Percentiles rank a stretch among this genome's conserved stretches.
Conservation (phyloP, 768 basidiomycete genomes). For the Calocybe indica region DNA sequence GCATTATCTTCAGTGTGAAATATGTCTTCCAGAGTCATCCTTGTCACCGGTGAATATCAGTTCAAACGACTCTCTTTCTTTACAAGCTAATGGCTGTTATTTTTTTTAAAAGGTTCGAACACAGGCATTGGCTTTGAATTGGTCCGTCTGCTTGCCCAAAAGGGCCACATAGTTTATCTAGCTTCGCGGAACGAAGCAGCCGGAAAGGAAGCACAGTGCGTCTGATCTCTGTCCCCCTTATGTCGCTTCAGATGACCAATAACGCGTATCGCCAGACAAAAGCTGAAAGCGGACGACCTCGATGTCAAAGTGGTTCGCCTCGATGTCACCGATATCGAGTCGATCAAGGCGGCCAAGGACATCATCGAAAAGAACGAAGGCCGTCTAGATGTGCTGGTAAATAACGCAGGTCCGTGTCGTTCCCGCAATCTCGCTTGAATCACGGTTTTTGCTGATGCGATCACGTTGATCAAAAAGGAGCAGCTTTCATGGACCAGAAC, state of each 20-base stretch:
- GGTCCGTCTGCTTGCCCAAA: constrained; percentile 34
- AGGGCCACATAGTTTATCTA: constrained; percentile 39
- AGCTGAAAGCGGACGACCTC: constrained; percentile 13
- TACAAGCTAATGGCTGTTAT: not conserved
- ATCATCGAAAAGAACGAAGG: constrained; percentile 33
- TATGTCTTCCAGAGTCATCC: constrained; percentile 10
- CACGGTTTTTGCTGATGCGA: not conserved
- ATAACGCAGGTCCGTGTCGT: constrained; percentile 32
- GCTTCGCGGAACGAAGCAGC: constrained; percentile 31
- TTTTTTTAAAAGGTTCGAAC: constrained; percentile 27
- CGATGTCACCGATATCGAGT: constrained; percentile 30
- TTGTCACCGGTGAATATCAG: constrained; percentile 10
- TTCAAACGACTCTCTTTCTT: not conserved
- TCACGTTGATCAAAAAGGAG: constrained; percentile 13
- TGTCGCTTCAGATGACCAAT: too few relatives aligned
- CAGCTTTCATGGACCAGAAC: constrained; percentile 18
- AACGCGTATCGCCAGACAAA: constrained; percentile 4
- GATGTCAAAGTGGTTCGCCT: constrained; percentile 28
- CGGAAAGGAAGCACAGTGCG: constrained; percentile 36
- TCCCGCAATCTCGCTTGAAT: not conserved
- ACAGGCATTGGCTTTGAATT: constrained; percentile 42
- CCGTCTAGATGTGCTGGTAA: constrained; percentile 37
- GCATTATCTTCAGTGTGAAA: not conserved
- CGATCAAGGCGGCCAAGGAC: constrained; percentile 27
- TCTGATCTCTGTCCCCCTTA: not conserved